phyloP scores from a whole-genome alignment of 2,329 filamentous ascomycete genomes.

The Pseudovirgaria hyperparasitica region DNA sequence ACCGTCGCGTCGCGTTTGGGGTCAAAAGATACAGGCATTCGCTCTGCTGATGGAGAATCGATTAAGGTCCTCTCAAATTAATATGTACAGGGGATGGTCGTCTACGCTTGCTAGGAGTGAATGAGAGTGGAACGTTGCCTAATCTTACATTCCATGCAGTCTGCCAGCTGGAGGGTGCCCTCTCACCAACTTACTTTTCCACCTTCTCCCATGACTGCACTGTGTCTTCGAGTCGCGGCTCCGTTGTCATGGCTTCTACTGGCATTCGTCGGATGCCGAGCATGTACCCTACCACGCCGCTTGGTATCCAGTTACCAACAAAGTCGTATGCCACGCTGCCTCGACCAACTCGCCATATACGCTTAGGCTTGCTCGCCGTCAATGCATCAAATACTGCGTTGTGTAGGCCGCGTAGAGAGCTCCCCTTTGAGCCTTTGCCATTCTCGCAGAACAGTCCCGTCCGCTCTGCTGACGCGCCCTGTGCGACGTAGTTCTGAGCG shows the following conservation, averaged over 20 bases:
- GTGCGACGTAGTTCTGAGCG: conserved; percentile 24
- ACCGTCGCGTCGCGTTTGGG: too few relatives aligned
- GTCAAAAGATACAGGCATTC: too few relatives aligned
- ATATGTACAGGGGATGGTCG: too few relatives aligned
- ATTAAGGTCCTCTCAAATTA: too few relatives aligned
- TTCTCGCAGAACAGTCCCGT: conserved; percentile 40
- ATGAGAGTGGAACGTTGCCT: too few relatives aligned
- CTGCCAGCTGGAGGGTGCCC: too few relatives aligned
- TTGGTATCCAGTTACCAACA: conserved; percentile 69
- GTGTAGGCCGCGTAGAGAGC: conserved; percentile 66
- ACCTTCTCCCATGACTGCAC: conserved; percentile 35
- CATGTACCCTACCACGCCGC: conserved; percentile 79
- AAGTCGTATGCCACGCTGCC: conserved; percentile 77
- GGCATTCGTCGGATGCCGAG: conserved; percentile 59
- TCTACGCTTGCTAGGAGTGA: too few relatives aligned
- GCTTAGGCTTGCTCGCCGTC: conserved; percentile 45
- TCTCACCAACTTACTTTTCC: conserved; percentile 18
- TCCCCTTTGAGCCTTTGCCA: conserved; percentile 42
- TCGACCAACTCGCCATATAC: conserved; percentile 66
- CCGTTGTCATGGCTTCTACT: conserved; percentile 17
- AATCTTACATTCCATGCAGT: too few relatives aligned
- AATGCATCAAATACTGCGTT: conserved; percentile 85
- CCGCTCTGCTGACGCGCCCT: conserved; percentile 26
- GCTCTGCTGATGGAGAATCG: too few relatives aligned
- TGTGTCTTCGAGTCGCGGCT: conserved; percentile 29